These are phyloP conservation scores for Spiraea crenata DNA, from an alignment of 331 rosid species.

Conservation along the genomic window DNA sequence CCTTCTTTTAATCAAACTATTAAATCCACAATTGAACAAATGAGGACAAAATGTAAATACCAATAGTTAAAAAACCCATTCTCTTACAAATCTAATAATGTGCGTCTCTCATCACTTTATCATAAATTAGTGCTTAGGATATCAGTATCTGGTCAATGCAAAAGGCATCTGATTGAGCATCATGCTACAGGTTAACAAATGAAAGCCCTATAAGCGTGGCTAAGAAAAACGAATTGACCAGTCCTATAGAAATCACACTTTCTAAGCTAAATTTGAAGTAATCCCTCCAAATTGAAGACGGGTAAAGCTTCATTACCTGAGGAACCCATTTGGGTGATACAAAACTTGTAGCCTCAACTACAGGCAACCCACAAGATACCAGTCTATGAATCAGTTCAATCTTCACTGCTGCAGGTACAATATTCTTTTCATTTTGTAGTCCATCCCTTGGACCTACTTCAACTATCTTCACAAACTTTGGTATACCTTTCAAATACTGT, in stretches of 20 bases:
- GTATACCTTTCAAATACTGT: slow-evolving; percentile 64
- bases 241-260: neutral
- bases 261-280: neutral
- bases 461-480: slow-evolving; percentile 83
- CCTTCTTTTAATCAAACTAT: too few relatives aligned
- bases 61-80: too few relatives aligned
- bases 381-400: slow-evolving; percentile 70
- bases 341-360: slow-evolving; percentile 89
- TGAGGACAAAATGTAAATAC: too few relatives aligned
- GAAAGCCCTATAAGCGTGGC: neutral
- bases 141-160: neutral
- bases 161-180: too few relatives aligned
- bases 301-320: slow-evolving; percentile 51
- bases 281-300: neutral
- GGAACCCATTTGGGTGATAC: slow-evolving; percentile 97
- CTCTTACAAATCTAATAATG: too few relatives aligned
- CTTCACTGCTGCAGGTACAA: slow-evolving; percentile 68
- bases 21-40: too few relatives aligned
- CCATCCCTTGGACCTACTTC: slow-evolving; percentile 98
- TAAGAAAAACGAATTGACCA: neutral
- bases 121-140: too few relatives aligned
- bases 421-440: slow-evolving; percentile 80
- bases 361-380: slow-evolving; percentile 71
- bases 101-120: too few relatives aligned
- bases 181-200: too few relatives aligned